Conservation (phyloP, 108 stramenopile genomes). For the Fistulifera solaris region DNA sequence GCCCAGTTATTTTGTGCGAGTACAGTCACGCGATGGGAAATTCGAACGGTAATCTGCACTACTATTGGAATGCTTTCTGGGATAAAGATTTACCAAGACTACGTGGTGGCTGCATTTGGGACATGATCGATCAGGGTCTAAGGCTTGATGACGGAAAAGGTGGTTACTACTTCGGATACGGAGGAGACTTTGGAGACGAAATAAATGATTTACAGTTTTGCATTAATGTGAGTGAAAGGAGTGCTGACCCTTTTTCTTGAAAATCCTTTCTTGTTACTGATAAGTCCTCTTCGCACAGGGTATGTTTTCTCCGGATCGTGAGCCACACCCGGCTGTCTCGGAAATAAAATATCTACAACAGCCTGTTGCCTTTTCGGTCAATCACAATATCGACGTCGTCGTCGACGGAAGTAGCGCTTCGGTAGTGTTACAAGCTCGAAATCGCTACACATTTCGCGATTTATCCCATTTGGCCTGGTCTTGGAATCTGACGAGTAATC, state of each 20-base stretch:
- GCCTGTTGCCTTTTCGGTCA: slow-evolving; percentile 36
- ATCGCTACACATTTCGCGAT: slow-evolving; percentile 38
- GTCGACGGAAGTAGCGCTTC: background rate
- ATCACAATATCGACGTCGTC: background rate
- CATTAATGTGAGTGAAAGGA: slow-evolving; percentile 72
- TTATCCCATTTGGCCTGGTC: slow-evolving; percentile 34
- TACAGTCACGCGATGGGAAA: slow-evolving; percentile 97
- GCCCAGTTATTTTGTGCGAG: slow-evolving; percentile 82
- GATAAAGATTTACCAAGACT: slow-evolving; percentile 41
- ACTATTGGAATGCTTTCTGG: slow-evolving; percentile 88
- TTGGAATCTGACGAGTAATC: slow-evolving; percentile 23
- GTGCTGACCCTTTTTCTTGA: slow-evolving; percentile 4
- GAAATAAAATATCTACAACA: slow-evolving; percentile 85
- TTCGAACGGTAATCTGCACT: slow-evolving; percentile 76
- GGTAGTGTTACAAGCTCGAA: background rate
- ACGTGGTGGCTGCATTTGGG: slow-evolving; percentile 98
- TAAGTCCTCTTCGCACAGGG: slow-evolving; percentile 30
- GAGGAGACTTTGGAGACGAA: slow-evolving; percentile 87
- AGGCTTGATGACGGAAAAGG: slow-evolving; percentile 15
- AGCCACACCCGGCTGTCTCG: slow-evolving; percentile 80
- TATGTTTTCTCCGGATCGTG: slow-evolving; percentile 78
- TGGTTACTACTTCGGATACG: slow-evolving; percentile 66
- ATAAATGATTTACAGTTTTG: slow-evolving; percentile 83
- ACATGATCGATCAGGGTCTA: slow-evolving; percentile 90
- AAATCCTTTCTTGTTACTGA: background rate